Percentiles rank a stretch among this genome's conserved stretches.
Conservation (phyloP, 2,329 filamentous ascomycete genomes). For the Fusarium anguioides region DNA sequence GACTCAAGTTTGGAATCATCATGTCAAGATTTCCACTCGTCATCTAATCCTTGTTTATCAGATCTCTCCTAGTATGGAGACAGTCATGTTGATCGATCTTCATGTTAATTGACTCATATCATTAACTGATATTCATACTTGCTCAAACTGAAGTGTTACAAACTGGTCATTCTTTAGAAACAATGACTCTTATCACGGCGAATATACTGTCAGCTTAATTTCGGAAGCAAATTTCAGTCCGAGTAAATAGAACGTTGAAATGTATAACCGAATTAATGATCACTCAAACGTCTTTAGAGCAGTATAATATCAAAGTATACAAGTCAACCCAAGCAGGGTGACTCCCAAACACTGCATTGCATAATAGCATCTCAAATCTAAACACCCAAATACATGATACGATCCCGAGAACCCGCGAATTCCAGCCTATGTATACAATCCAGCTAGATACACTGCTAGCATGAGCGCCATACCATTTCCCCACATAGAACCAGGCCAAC, state of each 20-base stretch:
- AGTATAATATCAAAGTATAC: not conserved
- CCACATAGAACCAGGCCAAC: not conserved
- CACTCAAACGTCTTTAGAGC: not conserved
- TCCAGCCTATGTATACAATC: conserved; percentile 43
- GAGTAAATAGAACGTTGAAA: too few relatives aligned
- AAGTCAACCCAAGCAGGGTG: not conserved
- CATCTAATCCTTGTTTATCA: not conserved
- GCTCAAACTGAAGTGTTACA: too few relatives aligned
- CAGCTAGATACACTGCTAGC: conserved; percentile 41
- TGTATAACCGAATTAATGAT: not conserved
- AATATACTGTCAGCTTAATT: not conserved
- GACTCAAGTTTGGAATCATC: conserved; percentile 15
- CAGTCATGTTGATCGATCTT: too few relatives aligned
- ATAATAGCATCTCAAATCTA: conserved; percentile 24
- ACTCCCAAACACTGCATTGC: conserved; percentile 16
- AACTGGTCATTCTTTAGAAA: not conserved
- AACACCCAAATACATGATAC: conserved; percentile 36
- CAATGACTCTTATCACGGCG: not conserved
- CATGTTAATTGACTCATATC: too few relatives aligned
- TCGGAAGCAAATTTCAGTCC: too few relatives aligned
- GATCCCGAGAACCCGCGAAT: conserved; percentile 20
- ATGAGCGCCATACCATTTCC: conserved; percentile 39
- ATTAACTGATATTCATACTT: too few relatives aligned
- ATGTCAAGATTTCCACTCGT: not conserved
- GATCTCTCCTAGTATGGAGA: too few relatives aligned